Base-by-base conservation (phyloP, 2,329 filamentous ascomycete species). In the Hypoxylon sp. region DNA sequence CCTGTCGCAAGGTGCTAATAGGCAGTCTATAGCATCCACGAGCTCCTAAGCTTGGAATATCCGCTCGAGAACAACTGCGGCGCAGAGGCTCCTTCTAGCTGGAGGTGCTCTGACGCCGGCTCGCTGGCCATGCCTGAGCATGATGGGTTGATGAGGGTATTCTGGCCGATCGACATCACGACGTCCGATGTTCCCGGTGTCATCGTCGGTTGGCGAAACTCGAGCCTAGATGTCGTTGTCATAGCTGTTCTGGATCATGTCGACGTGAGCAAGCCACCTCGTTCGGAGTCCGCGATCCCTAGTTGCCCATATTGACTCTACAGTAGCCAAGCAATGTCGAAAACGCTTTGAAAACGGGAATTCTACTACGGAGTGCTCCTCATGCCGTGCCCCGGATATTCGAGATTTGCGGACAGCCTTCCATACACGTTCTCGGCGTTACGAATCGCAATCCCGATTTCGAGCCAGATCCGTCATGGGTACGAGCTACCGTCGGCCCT, bases 121-220 rank as follows among this genome's bases (percentile, higher is more conserved):
- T 68, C 65, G 67, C 74, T 75, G 80, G 85, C 84, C 84, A 89
- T 89, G 87, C 82, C 86, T 82, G 86, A 87, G 81, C 84, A 88
- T 84, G 87, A 95, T 92, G 94, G 92, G 75, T 84, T 98, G 83
- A 93, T 98, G 89, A 93, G 95, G 83, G 89, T 99, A 82, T 98
- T 99, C 82, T 99, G 95, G 95, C 96, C 95, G 73, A 91, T 91
- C 74, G 94, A 97, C 80, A 88, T 92, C 74, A 85, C 87, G 56
- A 85, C 84, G 77, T 91, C 89, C 57, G 86, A 88, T 70, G 84
- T 87, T 59, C 87, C 92, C 43, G 95, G 94, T 46, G 91, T 97
- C 64, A 88, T 99, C 68, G 91, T 99, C 48, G 95, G 95, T 74
- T 99, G 94, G 93, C 89, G 91, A 73, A 99, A 99, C 78, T 97